These are phyloP conservation scores for Aspergillus jensenii DNA, from an alignment of 2,329 filamentous ascomycete species.

Conservation along the genomic window DNA sequence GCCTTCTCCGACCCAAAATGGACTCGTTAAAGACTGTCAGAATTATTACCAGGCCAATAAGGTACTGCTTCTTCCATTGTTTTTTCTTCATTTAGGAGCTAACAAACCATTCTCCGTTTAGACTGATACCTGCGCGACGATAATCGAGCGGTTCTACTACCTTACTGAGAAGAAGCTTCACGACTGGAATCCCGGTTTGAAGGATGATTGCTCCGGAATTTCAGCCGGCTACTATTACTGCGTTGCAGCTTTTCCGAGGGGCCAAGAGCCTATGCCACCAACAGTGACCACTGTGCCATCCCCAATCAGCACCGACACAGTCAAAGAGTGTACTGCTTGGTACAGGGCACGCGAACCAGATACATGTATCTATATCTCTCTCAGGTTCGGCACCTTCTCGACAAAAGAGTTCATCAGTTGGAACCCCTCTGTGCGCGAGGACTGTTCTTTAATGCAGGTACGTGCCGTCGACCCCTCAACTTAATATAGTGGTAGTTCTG, in stretches of 20 bases:
- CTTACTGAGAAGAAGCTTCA: conserved; percentile 1
- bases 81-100: background rate
- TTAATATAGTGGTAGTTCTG: too few species aligned
- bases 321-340: conserved; percentile 11
- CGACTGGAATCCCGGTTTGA: conserved; percentile 13
- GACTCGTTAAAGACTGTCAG: background rate
- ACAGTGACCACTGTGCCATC: conserved; percentile 8
- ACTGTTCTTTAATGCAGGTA: conserved; percentile 3
- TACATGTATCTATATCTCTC: conserved; percentile 9
- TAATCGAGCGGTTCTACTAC: conserved; percentile 1
- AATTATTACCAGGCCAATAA: conserved; percentile 7
- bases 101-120: background rate
- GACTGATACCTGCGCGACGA: conserved; percentile 11
- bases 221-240: conserved; percentile 12
- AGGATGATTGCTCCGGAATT: conserved; percentile 9
- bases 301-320: background rate
- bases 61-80: background rate
- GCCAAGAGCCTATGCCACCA: background rate
- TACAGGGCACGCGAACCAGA: conserved; percentile 4
- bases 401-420: conserved; percentile 8
- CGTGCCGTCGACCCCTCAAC: background rate
- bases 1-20: conserved; percentile 8
- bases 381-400: conserved; percentile 10
- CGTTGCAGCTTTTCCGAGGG: conserved; percentile 8
- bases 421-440: conserved; percentile 5